Evolutionary conservation across 2,329 filamentous ascomycete genomes (phyloP), one percentile per base, ranked within the genome.

Genomic region (Aureobasidium namibiae): DNA sequence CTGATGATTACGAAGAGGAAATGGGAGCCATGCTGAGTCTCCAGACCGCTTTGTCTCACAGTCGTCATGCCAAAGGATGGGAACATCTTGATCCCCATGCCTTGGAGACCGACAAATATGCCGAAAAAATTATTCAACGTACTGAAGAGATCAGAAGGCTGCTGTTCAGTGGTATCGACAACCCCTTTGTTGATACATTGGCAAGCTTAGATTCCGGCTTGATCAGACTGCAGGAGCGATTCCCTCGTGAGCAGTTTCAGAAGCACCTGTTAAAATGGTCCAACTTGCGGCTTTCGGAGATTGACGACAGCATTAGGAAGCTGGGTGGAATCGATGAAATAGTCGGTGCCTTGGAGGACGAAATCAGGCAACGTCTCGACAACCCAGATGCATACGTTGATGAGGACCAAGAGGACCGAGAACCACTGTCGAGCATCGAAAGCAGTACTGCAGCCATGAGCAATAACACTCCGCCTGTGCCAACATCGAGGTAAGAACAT

Each of bases 241-340:
- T 78, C 65, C 72, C 75, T 3, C 85, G 81, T 81, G 64, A 72
- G 0, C 64, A 69, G 2, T 80, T 83, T 56, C 66, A 80, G 6
- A 63, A 76, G 0, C 67, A 73, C 9, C 67, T 77, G 6, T 68
- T 77, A 1, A 65, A 72, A 18, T 84, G 82, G 79, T 71, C 75
- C 21, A 73, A 74, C 59, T 63, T 65, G 8, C 74, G 79, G 21
- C 70, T 72, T 33, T 64, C 67, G 6, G 78, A 83, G 61, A 74
- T 85, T 42, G 67, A 73, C 21, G 54, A 65, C 2, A 68, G 72
- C 1, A 71, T 84, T 18, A 64, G 68, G 10, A 52, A 64, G 2
- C 72, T 75, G 60, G 78, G 78, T 2, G 76, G 77, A n/a, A 63
- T 76, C 13, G 66, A 72, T 13, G 65, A 61, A n/a, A 74, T 80